phyloP scores from a whole-genome alignment of 192 early-diverging fungal species.

The Coemansia sp. region DNA sequence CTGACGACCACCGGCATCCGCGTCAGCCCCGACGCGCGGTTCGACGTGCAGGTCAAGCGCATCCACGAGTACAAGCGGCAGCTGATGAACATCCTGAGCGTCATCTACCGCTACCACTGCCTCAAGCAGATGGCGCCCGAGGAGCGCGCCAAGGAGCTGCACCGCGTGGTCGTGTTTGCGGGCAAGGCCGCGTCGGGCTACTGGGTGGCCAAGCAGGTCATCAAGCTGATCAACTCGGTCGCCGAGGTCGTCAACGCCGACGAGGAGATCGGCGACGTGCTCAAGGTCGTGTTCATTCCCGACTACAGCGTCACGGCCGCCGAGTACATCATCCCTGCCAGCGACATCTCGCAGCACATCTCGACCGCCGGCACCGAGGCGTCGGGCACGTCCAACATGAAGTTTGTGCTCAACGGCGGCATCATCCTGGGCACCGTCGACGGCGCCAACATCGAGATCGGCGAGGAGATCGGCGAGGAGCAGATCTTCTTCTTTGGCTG shows the following conservation, averaged over 20 bases:
- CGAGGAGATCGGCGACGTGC: constrained; percentile 68
- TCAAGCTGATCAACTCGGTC: constrained; percentile 98
- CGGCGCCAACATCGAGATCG: constrained; percentile 98
- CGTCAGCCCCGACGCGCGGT: constrained; percentile 84
- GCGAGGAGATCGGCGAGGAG: constrained; percentile 92
- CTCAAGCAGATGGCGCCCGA: constrained; percentile 76
- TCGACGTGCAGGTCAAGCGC: constrained; percentile 98
- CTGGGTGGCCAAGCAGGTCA: constrained; percentile 97
- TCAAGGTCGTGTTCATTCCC: constrained; percentile 96
- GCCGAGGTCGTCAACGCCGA: constrained; percentile 87
- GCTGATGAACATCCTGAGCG: constrained; percentile 96
- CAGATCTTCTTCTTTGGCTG: constrained; percentile 98
- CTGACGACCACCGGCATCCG: constrained; percentile 62
- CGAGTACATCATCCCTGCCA: constrained; percentile 94
- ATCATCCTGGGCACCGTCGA: constrained; percentile 97
- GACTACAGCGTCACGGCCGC: constrained; percentile 99
- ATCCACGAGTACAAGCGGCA: constrained; percentile 99
- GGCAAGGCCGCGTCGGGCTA: constrained; percentile 98
- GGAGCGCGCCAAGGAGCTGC: constrained; percentile 59
- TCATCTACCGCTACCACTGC: constrained; percentile 88
- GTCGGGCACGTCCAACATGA: constrained; percentile 99
- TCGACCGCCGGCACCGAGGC: constrained; percentile 99
- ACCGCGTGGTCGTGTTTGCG: constrained; percentile 89
- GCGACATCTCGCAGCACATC: constrained; percentile 99
- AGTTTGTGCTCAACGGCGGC: constrained; percentile 98